Conservation (phyloP, 768 basidiomycete species). For the Kwoniella sp. region DNA sequence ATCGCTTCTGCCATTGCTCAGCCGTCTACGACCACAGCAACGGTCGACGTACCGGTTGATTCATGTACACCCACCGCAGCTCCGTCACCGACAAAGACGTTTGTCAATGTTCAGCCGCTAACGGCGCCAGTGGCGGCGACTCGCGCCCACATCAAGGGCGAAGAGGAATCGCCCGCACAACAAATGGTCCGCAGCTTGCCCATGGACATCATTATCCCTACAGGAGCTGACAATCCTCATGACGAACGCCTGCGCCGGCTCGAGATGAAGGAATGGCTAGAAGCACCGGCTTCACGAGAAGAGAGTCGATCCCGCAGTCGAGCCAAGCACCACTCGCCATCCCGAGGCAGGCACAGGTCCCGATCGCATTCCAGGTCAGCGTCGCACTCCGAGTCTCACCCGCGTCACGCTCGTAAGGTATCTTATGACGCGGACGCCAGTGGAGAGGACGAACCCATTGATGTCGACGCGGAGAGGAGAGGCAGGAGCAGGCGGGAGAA, state of each 20-base stretch:
- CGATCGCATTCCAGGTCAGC: neutral
- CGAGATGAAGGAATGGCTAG: constrained; percentile 8
- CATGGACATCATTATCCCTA: constrained; percentile 37
- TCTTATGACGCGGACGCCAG: constrained; percentile 18
- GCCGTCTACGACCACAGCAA: constrained; percentile 6
- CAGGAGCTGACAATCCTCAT: constrained; percentile 4
- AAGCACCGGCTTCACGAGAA: neutral
- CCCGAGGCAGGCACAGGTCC: constrained; percentile 8
- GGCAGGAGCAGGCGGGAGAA: constrained; percentile 12
- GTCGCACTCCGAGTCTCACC: constrained; percentile 3
- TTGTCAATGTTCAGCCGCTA: neutral
- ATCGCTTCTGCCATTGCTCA: constrained; percentile 22
- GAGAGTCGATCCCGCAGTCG: constrained; percentile 1
- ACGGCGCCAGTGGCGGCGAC: constrained; percentile 10
- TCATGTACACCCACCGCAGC: neutral
- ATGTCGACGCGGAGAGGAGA: neutral
- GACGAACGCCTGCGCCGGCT: neutral
- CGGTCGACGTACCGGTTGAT: neutral
- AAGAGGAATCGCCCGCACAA: constrained; percentile 15
- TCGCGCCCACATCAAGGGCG: constrained; percentile 1
- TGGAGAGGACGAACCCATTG: constrained; percentile 10
- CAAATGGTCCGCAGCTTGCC: constrained; percentile 38
- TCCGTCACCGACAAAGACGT: constrained; percentile 1
- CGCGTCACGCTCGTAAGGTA: constrained; percentile 6
- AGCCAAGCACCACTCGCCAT: neutral